phyloP scores from a whole-genome alignment of 768 basidiomycete genomes.

The Hortiboletus campestris region DNA sequence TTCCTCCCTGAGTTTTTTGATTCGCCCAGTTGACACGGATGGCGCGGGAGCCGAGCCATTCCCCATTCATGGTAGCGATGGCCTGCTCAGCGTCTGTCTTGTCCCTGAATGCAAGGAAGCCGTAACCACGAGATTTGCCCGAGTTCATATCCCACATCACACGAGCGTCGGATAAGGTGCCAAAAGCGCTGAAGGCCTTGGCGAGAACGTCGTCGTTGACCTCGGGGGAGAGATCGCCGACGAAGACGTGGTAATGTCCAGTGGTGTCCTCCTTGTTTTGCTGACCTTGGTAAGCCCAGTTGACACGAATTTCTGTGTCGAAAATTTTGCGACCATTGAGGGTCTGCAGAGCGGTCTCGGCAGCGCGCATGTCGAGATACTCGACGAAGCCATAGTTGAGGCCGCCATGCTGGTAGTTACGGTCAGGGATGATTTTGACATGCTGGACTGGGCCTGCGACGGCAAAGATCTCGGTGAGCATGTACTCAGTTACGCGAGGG shows the following conservation, averaged over 20 bases:
- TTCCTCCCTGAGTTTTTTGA: constrained; percentile 88
- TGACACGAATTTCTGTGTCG: constrained; percentile 98
- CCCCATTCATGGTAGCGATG: constrained; percentile 99
- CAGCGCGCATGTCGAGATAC: constrained; percentile 97
- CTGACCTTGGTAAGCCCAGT: constrained; percentile 99
- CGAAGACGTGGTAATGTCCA: constrained; percentile 97
- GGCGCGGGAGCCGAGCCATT: constrained; percentile 97
- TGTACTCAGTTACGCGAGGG: constrained; percentile 97
- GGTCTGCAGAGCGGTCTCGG: constrained; percentile 97
- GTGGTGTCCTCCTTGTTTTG: constrained; percentile 99
- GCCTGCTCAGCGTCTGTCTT: constrained; percentile 99
- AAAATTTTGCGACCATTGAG: constrained; percentile 99
- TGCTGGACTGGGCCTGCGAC: constrained; percentile 96
- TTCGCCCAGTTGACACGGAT: constrained; percentile 99
- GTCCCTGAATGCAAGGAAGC: constrained; percentile 98
- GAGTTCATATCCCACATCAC: constrained; percentile 99
- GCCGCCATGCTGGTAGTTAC: constrained; percentile 98
- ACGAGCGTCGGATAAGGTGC: constrained; percentile 92
- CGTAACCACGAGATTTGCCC: constrained; percentile 96
- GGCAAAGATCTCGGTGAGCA: constrained; percentile 97
- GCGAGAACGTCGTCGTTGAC: constrained; percentile 96
- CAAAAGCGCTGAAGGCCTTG: constrained; percentile 97
- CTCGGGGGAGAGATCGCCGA: constrained; percentile 98
- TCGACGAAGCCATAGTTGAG: constrained; percentile 99
- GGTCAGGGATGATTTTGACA: constrained; percentile 99